Conservation (phyloP, 78 protist species). For the Goniomonas avonlea region DNA sequence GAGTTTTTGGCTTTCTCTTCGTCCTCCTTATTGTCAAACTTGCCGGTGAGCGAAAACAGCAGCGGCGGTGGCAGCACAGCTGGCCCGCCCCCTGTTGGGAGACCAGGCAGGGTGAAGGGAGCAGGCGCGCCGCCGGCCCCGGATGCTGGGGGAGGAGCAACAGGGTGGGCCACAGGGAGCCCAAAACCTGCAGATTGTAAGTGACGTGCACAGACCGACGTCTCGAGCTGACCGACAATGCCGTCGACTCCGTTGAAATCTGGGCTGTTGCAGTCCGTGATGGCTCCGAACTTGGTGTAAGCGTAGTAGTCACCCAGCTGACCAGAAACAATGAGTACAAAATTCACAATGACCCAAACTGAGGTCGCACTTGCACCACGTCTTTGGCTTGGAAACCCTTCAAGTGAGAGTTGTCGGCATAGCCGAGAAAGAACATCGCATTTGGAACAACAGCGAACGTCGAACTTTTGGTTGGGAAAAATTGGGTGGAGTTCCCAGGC, state of each 20-base stretch:
- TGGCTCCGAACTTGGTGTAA: conserved; percentile 4
- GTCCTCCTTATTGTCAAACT: neutral
- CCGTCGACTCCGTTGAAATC: conserved; percentile 23
- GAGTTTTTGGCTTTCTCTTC: no score
- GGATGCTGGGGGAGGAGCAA: neutral
- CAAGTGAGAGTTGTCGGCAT: conserved; percentile 21
- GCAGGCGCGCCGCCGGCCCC: no score
- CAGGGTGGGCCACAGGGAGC: neutral
- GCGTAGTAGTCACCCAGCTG: conserved; percentile 23
- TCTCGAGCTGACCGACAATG: no score
- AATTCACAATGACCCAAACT: no score
- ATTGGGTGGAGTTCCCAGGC: conserved; percentile 1
- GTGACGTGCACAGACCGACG: no score
- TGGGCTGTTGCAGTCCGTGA: conserved; percentile 24
- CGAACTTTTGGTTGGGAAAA: neutral
- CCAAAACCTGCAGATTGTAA: no score
- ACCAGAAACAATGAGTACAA: no score
- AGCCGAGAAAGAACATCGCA: conserved; percentile 4
- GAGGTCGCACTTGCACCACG: no score
- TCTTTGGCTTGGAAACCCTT: conserved; percentile 22
- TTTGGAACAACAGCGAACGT: neutral
- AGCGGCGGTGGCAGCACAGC: conserved; percentile 2
- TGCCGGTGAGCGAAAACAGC: neutral
- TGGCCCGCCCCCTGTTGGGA: conserved; percentile 10
- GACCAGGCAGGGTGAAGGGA: conserved; percentile 4